Percentiles rank a stretch among this genome's conserved stretches.
Evolutionary conservation across 371 early-diverging fungal species (phyloP).

Genomic region (Dichotomocladium elegans): DNA sequence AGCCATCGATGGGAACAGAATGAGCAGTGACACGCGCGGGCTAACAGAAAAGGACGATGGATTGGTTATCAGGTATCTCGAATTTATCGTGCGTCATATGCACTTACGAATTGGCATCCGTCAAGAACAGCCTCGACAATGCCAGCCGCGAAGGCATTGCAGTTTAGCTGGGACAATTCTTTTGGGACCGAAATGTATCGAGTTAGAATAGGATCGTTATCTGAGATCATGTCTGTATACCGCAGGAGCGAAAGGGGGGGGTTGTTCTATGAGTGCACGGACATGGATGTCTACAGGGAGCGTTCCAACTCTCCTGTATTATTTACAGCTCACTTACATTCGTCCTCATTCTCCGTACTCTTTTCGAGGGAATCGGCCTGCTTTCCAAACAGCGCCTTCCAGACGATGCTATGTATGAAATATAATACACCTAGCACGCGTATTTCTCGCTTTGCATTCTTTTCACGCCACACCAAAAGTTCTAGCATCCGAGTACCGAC

Average conservation of each 20-base stretch:
- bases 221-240: slow-evolving; percentile 94
- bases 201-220: slow-evolving; percentile 87
- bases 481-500: slow-evolving; percentile 88
- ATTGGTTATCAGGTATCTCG: too few relatives aligned
- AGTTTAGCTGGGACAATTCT: slow-evolving; percentile 87
- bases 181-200: slow-evolving; percentile 91
- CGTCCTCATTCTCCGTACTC: slow-evolving; percentile 92
- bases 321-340: slow-evolving; percentile 61
- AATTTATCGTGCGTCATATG: not conserved
- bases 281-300: too few relatives aligned
- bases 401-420: slow-evolving; percentile 89
- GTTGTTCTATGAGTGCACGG: not conserved
- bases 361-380: slow-evolving; percentile 92
- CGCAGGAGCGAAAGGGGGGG: too few relatives aligned
- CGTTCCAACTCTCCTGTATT: not conserved
- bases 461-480: slow-evolving; percentile 83
- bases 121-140: slow-evolving; percentile 92
- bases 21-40: slow-evolving; percentile 94
- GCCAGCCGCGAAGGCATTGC: slow-evolving; percentile 93
- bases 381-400: slow-evolving; percentile 93
- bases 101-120: slow-evolving; percentile 87
- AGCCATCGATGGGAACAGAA: slow-evolving; percentile 86
- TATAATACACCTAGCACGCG: slow-evolving; percentile 80
- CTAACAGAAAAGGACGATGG: too few relatives aligned
- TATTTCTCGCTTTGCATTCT: slow-evolving; percentile 82